A percentile compares a stretch with the other conserved stretches of the same genome.
phyloP scores from a whole-genome alignment of 129 eudicot genomes.

The Flaveria trinervia region DNA sequence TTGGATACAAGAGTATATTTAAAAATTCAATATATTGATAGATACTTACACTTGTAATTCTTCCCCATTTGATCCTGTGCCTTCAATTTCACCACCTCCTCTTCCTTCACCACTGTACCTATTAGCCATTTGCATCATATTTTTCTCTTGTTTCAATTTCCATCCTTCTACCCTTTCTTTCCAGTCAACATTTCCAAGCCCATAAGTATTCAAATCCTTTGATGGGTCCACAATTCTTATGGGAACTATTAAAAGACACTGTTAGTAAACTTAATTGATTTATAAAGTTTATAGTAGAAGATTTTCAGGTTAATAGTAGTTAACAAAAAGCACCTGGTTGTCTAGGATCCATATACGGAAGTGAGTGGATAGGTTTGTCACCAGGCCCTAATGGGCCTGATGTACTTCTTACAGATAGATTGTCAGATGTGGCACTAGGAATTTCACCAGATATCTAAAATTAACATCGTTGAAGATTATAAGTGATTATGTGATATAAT shows the following conservation, averaged over 20 bases:
- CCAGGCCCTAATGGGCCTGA: slow-evolving; percentile 87
- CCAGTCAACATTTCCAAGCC: slow-evolving; percentile 73
- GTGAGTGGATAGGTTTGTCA: slow-evolving; percentile 70
- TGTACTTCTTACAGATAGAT: slow-evolving; percentile 72
- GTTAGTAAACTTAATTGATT: slow-evolving; percentile 2
- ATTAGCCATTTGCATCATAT: slow-evolving; percentile 53
- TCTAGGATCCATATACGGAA: slow-evolving; percentile 79
- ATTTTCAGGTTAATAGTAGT: slow-evolving; percentile 17
- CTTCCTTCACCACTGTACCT: slow-evolving; percentile 66
- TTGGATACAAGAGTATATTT: background rate
- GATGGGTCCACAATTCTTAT: slow-evolving; percentile 75
- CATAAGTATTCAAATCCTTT: slow-evolving; percentile 74
- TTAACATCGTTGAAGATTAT: background rate
- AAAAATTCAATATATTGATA: slow-evolving; percentile 15
- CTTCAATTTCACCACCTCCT: slow-evolving; percentile 85
- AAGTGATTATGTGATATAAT: background rate
- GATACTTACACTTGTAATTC: slow-evolving; percentile 75
- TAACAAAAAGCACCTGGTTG: slow-evolving; percentile 61
- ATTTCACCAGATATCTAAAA: slow-evolving; percentile 81
- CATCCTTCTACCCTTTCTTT: slow-evolving; percentile 61
- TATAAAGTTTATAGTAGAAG: background rate
- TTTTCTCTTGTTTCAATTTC: slow-evolving; percentile 66
- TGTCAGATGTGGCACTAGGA: slow-evolving; percentile 65
- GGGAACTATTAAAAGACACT: slow-evolving; percentile 59
- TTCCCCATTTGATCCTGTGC: slow-evolving; percentile 85